Evolutionary conservation across 768 basidiomycete species (phyloP), one percentile per base, ranked within the genome.

Genomic region (Kockovaella imperatae): DNA sequence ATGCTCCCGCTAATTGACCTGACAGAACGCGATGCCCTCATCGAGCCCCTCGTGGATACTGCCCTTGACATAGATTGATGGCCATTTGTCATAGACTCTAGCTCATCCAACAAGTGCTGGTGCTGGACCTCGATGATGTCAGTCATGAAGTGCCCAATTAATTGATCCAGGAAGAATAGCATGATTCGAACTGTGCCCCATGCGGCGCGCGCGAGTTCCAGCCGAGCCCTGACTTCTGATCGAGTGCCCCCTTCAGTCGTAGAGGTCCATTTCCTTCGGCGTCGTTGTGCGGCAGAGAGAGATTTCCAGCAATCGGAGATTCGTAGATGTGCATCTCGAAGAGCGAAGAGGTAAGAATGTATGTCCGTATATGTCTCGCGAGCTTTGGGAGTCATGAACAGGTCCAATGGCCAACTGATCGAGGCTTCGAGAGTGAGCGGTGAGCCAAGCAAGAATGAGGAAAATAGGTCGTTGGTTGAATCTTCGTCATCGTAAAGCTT

Each of bases 61-160:
- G 23, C 10, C 10, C 13, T 10, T 25, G 40, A 42, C 23, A 10
- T 20, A 6, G 23, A 10, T 6, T 20, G 18, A 11, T 13, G 20
- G 6, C 7, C 13, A n/a, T n/a, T n/a, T n/a, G n/a, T n/a, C n/a
- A n/a, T n/a, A n/a, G n/a, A n/a, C n/a, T 61, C 52, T 14, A 68
- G 45, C 24, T 80, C 69, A 30, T 76, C 78, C 64, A 83, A 84
- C 56, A 93, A 72, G 55, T 78, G 77, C 47, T 78, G 73, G 62
- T 85, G 89, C 64, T 93, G 88, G 14, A 81, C 78, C 51, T 90
- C 88, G 28, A 90, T 77, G 7, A 93, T 88, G 54, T 93, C 89
- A 60, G 79, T 84, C 86, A 87, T 86, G 51, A 87, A 79, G 68
- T 95, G 91, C 8, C 81, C 81, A 46, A 86, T 72, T 2, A 95